These are phyloP conservation scores for Butyriboletus loyo DNA, from an alignment of 768 basidiomycete species.

Conservation along the genomic window DNA sequence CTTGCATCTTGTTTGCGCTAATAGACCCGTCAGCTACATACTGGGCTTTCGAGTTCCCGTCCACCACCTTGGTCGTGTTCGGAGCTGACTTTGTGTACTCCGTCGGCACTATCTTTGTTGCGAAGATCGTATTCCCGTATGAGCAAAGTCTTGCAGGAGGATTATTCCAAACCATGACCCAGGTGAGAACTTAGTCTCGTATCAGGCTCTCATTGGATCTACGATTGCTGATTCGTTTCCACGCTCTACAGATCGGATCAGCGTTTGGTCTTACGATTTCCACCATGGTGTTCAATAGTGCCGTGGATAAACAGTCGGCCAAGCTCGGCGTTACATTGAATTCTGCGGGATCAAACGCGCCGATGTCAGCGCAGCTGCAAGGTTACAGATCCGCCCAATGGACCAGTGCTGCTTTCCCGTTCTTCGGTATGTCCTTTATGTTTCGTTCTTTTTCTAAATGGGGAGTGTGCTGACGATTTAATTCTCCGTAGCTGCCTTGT, in stretches of 20 bases:
- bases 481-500: constrained; percentile 23
- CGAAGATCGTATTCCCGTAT: constrained; percentile 59
- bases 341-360: constrained; percentile 28
- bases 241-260: constrained; percentile 51
- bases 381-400: constrained; percentile 67
- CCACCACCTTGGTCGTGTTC: constrained; percentile 59
- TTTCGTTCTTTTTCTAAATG: neutral
- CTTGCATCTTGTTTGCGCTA: constrained; percentile 65
- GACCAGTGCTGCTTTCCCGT: constrained; percentile 59
- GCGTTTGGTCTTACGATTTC: constrained; percentile 68
- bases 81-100: constrained; percentile 80
- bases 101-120: constrained; percentile 70
- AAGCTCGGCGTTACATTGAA: constrained; percentile 33
- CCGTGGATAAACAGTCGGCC: constrained; percentile 35
- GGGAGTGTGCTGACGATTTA: neutral
- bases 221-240: neutral
- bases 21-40: constrained; percentile 56
- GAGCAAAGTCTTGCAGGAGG: constrained; percentile 79
- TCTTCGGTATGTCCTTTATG: constrained; percentile 41
- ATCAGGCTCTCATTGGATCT: neutral
- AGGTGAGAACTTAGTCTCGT: constrained; percentile 38
- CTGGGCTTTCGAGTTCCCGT: constrained; percentile 77
- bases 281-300: constrained; percentile 66
- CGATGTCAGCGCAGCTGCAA: constrained; percentile 38
- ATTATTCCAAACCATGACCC: constrained; percentile 76